Evolutionary conservation across 78 protist genomes (phyloP).

Genomic region (Anaeramoeba ignava): DNA sequence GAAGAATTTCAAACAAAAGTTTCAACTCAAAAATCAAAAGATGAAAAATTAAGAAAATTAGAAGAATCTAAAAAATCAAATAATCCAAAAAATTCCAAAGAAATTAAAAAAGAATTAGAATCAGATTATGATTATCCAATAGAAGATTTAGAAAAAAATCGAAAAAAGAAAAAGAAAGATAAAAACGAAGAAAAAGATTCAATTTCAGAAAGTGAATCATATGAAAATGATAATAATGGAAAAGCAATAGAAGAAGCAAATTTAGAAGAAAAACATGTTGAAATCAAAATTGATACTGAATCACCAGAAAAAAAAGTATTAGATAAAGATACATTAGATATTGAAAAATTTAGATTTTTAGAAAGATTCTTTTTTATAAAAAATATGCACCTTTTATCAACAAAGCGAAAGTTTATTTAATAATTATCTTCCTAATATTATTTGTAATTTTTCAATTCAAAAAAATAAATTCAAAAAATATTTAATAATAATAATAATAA

Average conservation of each 20-base stretch:
- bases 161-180: not conserved
- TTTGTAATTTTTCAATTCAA: not conserved
- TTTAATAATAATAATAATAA: no score
- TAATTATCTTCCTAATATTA: not conserved
- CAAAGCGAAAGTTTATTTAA: not conserved
- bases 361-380: not conserved
- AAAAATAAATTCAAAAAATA: no score
- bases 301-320: not conserved
- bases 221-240: not conserved
- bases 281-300: not conserved
- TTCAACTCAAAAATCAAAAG: no score
- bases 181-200: not conserved
- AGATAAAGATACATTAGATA: not conserved
- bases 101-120: no score
- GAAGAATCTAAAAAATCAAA: no score
- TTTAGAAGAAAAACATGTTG: not conserved
- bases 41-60: no score
- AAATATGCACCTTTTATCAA: not conserved
- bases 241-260: not conserved
- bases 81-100: no score
- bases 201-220: no score
- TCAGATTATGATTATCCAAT: not conserved
- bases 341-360: not conserved
- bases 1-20: no score
- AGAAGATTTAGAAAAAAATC: not conserved